Base-by-base conservation (phyloP, 2,329 filamentous ascomycete species). In the Shiraia sp. region DNA sequence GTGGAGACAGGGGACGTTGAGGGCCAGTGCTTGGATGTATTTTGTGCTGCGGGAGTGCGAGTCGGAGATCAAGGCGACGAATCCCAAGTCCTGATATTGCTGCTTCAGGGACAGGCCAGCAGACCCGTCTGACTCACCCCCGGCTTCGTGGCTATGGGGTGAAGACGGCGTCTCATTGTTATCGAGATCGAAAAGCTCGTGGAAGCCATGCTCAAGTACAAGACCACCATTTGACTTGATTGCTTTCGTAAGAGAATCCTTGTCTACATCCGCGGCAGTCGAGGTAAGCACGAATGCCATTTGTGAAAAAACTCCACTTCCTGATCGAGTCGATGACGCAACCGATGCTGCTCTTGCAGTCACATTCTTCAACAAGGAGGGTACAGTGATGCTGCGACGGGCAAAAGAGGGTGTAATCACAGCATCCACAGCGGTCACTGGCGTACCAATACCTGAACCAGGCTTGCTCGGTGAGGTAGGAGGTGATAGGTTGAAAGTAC, bases 211-310 rank as follows among this genome's bases (percentile, higher is more conserved):
- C 1, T 82, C 71, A 0, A 97, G 69, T 8, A 96, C 74, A 1
- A 70, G 73, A 1, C 90, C 92, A 3, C 90, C 92, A 35, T 88
- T 83, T 5, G 80, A 76, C 2, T 75, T 70, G 40, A 97, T 90
- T 34, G 81, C 73, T 1, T 74, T 75, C 24, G 80, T 80, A 2
- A 93, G 66, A 33, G 73, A 61, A 51, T 81, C 59, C 65, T 82
- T 81, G 13, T 82, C 78, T 7, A 72, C 72, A 12, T 76, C 77
- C 1, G 79, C 76, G 2, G 54, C 55, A 3, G 75, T 73, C 48
- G 90, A 88, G 0, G 90, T 92, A 9, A 96, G 79, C 0, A 90
- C 90, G 68, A 97, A 96, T 0, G 82, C 83, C 90, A 96, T 96
- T 29, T 85, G 83, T 1, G 79, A 72, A 58, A 97, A 96, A 0